These are phyloP conservation scores for Hydrangea macrophylla DNA, from an alignment of 148 eudicot genomes.

Conservation along the genomic window DNA sequence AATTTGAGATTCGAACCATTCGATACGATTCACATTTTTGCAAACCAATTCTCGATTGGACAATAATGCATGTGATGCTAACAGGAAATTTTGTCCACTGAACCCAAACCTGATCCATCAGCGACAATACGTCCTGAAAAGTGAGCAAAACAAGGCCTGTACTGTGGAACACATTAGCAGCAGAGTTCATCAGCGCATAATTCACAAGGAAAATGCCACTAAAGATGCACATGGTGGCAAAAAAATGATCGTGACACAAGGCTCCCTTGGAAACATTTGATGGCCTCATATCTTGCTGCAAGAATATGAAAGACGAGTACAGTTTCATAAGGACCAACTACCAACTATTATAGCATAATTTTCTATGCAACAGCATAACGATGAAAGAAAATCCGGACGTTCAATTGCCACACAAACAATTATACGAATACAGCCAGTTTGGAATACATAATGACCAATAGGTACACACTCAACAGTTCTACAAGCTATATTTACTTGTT, in stretches of 20 bases:
- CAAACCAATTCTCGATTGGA: no score
- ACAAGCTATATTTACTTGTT: no score
- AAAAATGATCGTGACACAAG: conserved; percentile 62
- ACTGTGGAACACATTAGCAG: conserved; percentile 68
- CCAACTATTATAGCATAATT: neutral
- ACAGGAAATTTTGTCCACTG: neutral
- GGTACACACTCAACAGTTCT: no score
- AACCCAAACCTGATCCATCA: conserved; percentile 76
- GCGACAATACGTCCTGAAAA: conserved; percentile 73
- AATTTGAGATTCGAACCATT: no score
- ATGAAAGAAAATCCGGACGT: neutral
- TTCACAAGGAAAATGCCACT: conserved; percentile 87
- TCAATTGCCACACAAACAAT: neutral
- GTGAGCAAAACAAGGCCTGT: conserved; percentile 70
- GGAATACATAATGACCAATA: no score
- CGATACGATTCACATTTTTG: no score
- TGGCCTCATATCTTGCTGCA: conserved; percentile 57
- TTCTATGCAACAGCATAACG: neutral
- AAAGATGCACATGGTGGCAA: conserved; percentile 60
- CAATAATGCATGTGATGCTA: no score
- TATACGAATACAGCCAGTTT: neutral
- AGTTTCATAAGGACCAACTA: neutral
- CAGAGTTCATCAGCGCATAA: conserved; percentile 63
- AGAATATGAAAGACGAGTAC: neutral
- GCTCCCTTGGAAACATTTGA: conserved; percentile 39